Percentiles rank a stretch among this genome's conserved stretches.
These are phyloP conservation scores for Nothopassalora personata DNA, from an alignment of 2,329 filamentous ascomycete species.

Conservation along the genomic window DNA sequence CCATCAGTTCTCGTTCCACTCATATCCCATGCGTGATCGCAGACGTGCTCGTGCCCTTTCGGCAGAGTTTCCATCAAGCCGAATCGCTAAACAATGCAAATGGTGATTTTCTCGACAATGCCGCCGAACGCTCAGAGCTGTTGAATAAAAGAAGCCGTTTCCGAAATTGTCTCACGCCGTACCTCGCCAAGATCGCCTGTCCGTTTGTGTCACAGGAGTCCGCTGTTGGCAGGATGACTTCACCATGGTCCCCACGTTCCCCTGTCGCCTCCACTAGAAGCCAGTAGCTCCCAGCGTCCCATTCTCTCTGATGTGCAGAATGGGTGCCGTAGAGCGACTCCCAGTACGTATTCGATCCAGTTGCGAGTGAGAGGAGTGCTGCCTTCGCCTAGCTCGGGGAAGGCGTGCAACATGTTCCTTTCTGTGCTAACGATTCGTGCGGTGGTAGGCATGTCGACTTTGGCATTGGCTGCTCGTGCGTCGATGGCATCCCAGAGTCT, in stretches of 20 bases:
- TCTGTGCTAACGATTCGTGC: conserved; percentile 19
- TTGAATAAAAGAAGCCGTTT: not conserved
- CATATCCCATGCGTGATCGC: not conserved
- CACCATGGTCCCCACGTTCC: conserved; percentile 29
- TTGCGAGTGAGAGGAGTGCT: conserved; percentile 12
- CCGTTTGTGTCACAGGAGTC: not conserved
- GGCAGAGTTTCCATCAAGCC: not conserved
- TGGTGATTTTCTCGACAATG: not conserved
- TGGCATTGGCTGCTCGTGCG: conserved; percentile 15
- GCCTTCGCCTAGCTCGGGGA: conserved; percentile 24
- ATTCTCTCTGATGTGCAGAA: conserved; percentile 25
- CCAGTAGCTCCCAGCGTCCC: conserved; percentile 26
- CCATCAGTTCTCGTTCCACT: not conserved
- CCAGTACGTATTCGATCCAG: conserved; percentile 29
- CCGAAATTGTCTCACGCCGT: not conserved
- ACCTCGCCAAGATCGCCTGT: not conserved
- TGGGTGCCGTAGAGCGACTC: conserved; percentile 19
- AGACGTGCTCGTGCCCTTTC: not conserved
- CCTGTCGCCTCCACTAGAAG: conserved; percentile 20
- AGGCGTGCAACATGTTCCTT: conserved; percentile 20
- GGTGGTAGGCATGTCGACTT: conserved; percentile 9
- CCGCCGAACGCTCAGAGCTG: not conserved
- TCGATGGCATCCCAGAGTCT: conserved; percentile 23
- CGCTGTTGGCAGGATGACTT: not conserved
- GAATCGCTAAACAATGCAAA: not conserved